Conservation (phyloP, 2,329 filamentous ascomycete genomes). For the Paraconiothyrium brasiliense region DNA sequence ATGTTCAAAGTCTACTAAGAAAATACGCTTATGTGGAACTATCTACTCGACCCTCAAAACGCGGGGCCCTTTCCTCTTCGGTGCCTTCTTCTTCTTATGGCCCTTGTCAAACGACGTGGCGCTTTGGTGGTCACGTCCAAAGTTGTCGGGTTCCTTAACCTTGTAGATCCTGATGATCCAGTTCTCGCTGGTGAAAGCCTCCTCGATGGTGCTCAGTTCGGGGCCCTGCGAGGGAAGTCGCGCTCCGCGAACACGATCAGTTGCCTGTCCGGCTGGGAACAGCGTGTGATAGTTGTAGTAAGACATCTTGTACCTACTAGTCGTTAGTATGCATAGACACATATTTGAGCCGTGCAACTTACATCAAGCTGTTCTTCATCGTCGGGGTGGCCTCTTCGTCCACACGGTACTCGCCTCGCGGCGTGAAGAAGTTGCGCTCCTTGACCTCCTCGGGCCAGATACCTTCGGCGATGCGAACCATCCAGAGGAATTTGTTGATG, state of each 20-base stretch:
- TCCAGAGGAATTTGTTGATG: constrained; percentile 99
- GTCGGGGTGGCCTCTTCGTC: constrained; percentile 92
- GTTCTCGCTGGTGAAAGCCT: constrained; percentile 99
- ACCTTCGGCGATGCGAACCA: constrained; percentile 98
- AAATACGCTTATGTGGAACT: constrained; percentile 16
- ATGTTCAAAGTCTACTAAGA: constrained; percentile 31
- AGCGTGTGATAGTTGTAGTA: constrained; percentile 97
- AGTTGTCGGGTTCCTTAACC: constrained; percentile 97
- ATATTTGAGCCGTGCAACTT: constrained; percentile 54
- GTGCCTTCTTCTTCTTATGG: constrained; percentile 82
- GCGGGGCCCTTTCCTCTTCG: constrained; percentile 76
- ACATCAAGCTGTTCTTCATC: constrained; percentile 99
- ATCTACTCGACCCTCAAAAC: constrained; percentile 75
- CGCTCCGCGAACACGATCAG: constrained; percentile 86
- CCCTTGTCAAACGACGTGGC: constrained; percentile 77
- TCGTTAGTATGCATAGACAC: constrained; percentile 34
- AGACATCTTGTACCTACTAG: constrained; percentile 96
- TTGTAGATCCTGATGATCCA: constrained; percentile 99
- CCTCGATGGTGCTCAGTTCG: constrained; percentile 86
- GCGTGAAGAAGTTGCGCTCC: constrained; percentile 95
- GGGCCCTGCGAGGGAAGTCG: constrained; percentile 85
- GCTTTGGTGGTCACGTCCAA: constrained; percentile 84
- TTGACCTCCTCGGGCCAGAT: constrained; percentile 99
- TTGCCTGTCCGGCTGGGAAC: constrained; percentile 89
- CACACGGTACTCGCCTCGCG: constrained; percentile 92